Percentiles rank a stretch among this genome's conserved stretches.
Conservation (phyloP, 768 basidiomycete species). For the Trametes cubensis region DNA sequence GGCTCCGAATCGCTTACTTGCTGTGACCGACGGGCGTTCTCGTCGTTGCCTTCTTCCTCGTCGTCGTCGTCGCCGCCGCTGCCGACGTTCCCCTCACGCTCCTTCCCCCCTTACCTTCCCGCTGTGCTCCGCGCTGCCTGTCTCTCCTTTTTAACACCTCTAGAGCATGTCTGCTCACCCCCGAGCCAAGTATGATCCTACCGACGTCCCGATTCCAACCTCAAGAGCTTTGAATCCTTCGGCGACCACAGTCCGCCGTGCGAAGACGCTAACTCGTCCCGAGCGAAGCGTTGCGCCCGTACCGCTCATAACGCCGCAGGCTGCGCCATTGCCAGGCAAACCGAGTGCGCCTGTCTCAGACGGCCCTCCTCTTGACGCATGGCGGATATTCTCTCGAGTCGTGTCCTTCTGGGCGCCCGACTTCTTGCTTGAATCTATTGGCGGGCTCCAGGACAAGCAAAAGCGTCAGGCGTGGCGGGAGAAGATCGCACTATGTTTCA, state of each 20-base stretch:
- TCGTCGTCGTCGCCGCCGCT: conserved; percentile 23
- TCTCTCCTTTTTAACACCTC: conserved; percentile 24
- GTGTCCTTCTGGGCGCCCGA: conserved; percentile 92
- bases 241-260: conserved; percentile 70
- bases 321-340: conserved; percentile 45
- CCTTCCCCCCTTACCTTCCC: conserved; percentile 14
- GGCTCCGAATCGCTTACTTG: neutral
- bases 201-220: conserved; percentile 73
- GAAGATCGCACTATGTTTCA: conserved; percentile 91
- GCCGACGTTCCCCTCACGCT: conserved; percentile 27
- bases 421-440: conserved; percentile 69
- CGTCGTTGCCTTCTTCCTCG: conserved; percentile 26
- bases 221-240: conserved; percentile 34
- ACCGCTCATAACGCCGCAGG: conserved; percentile 88
- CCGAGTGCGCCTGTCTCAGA: conserved; percentile 28
- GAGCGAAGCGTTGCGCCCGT: conserved; percentile 93
- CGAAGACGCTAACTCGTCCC: conserved; percentile 95
- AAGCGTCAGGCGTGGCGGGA: conserved; percentile 95
- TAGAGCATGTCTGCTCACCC: conserved; percentile 30
- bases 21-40: conserved; percentile 18
- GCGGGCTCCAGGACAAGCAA: conserved; percentile 78
- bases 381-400: conserved; percentile 79
- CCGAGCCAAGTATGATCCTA: conserved; percentile 30
- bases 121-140: conserved; percentile 14
- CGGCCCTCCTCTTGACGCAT: conserved; percentile 56